Conservation (phyloP, 73 alveolate genomes). For the Stentor coeruleus region DNA sequence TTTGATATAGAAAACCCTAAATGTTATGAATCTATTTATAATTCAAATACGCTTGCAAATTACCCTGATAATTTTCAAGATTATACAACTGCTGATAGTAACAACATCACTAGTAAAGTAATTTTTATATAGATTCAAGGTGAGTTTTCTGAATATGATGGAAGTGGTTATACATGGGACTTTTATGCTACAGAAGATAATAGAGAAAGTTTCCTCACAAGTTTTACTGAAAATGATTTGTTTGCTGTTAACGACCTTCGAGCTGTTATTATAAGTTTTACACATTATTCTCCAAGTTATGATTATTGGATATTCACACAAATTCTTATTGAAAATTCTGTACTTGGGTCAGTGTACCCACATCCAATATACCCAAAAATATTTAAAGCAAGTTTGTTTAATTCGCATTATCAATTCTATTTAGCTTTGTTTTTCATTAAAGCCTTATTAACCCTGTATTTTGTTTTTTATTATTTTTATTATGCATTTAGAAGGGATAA, state of each 20-base stretch:
- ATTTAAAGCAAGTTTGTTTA: neutral
- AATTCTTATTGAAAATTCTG: neutral
- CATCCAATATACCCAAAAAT: neutral
- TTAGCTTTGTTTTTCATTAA: neutral
- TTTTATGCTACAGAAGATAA: neutral
- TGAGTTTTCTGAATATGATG: conserved; percentile 15
- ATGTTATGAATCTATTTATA: neutral
- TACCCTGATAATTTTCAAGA: neutral
- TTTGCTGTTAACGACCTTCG: too few species aligned
- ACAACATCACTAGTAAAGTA: neutral
- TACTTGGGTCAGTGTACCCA: neutral
- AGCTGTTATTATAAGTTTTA: neutral
- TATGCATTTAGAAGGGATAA: neutral
- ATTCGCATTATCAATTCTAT: neutral
- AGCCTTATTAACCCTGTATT: neutral
- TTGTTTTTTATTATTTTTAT: too few species aligned
- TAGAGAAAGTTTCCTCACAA: neutral
- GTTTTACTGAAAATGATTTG: too few species aligned
- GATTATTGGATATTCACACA: conserved; percentile 17
- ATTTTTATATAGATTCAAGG: too few species aligned
- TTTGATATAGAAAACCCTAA: neutral
- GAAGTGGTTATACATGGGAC: neutral
- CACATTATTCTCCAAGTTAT: neutral
- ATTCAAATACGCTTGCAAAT: neutral
- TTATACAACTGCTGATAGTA: neutral